Percentiles rank a stretch among this genome's conserved stretches.
phyloP scores from a whole-genome alignment of 2,329 filamentous ascomycete species.

The Aspergillus puulaauensis region DNA sequence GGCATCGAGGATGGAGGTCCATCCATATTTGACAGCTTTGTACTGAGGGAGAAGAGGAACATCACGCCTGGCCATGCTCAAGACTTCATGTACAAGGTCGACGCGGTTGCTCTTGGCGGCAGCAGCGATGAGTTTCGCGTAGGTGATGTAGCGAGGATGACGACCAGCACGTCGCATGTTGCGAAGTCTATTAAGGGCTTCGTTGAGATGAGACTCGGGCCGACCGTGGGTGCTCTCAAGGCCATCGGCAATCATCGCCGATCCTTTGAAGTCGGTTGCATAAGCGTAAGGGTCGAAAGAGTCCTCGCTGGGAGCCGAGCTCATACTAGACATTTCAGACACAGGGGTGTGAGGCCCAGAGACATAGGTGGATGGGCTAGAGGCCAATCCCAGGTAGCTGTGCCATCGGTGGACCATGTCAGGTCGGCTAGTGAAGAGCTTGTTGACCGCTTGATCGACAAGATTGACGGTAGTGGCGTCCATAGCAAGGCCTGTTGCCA shows the following conservation, averaged over 20 bases:
- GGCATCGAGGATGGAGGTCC: conserved; percentile 92
- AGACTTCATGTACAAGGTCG: conserved; percentile 79
- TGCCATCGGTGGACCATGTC: conserved; percentile 58
- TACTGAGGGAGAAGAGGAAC: conserved; percentile 83
- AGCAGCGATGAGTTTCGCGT: conserved; percentile 89
- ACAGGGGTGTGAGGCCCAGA: conserved; percentile 41
- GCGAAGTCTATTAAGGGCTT: conserved; percentile 78
- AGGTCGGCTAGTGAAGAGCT: conserved; percentile 48
- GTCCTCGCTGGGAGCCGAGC: conserved; percentile 69
- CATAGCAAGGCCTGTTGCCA: conserved; percentile 53
- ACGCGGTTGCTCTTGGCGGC: conserved; percentile 83
- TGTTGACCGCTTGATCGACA: conserved; percentile 59
- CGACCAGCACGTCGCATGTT: conserved; percentile 91
- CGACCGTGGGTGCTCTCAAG: conserved; percentile 78
- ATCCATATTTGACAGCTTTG: conserved; percentile 85
- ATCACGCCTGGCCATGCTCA: conserved; percentile 85
- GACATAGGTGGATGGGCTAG: conserved; percentile 48
- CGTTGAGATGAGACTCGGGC: conserved; percentile 70
- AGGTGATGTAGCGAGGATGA: conserved; percentile 93
- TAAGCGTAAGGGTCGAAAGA: conserved; percentile 87
- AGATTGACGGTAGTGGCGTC: conserved; percentile 56
- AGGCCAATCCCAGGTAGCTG: conserved; percentile 48
- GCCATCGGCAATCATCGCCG: conserved; percentile 83
- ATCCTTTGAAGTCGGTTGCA: conserved; percentile 90
- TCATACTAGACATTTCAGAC: conserved; percentile 51